Conservation (phyloP, 2,329 filamentous ascomycete species). For the Exophiala phaeomuriformis region DNA sequence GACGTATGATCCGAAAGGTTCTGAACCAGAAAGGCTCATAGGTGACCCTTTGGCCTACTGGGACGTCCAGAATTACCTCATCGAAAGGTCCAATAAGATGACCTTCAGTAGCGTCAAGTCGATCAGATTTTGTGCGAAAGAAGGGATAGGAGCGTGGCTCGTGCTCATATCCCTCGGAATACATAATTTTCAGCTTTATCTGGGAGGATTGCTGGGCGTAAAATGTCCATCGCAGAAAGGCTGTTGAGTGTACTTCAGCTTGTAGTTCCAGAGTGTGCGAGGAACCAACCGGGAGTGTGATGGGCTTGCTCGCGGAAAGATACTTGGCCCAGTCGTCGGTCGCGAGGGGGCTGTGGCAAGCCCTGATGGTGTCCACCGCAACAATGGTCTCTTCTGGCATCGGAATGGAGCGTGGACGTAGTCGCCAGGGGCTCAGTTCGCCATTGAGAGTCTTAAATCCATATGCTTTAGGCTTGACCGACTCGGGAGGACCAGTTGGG, state of each 20-base stretch:
- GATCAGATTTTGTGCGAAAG: background rate
- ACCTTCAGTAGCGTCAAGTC: background rate
- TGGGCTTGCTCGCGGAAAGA: background rate
- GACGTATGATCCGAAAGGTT: constrained; percentile 34
- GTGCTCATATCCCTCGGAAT: background rate
- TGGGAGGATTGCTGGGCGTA: background rate
- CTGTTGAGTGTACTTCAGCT: background rate
- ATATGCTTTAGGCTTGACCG: background rate
- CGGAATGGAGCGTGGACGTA: background rate
- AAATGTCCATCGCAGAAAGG: background rate
- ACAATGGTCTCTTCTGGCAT: background rate
- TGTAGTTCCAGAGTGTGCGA: background rate
- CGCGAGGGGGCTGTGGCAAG: background rate
- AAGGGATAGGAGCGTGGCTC: background rate
- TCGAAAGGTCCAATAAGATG: background rate
- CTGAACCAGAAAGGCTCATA: constrained; percentile 41
- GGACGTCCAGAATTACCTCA: background rate
- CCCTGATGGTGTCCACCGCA: background rate
- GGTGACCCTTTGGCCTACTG: background rate
- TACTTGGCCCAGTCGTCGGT: background rate
- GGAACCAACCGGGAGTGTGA: background rate
- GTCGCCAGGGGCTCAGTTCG: background rate
- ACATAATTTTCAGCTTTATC: background rate
- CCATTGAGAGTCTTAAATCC: background rate
- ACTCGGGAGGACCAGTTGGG: background rate